Base-by-base conservation (phyloP, 1,139 yeast species). In the Taphrina flavorubra region DNA sequence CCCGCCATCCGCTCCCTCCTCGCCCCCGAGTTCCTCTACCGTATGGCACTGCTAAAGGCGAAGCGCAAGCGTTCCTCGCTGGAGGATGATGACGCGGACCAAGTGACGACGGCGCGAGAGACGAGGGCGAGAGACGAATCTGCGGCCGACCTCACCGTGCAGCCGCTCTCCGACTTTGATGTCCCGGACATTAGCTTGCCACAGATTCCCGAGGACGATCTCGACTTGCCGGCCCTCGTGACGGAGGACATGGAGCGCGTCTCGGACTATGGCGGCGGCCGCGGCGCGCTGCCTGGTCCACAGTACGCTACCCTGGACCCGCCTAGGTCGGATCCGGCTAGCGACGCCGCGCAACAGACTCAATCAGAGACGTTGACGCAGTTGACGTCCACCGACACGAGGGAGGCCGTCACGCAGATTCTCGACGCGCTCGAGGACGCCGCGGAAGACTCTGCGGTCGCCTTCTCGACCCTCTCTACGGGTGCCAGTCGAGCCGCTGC, bases 401-500 rank as follows among this genome's bases (percentile, higher is more conserved):
- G 51, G 42, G 36, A 58, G 25, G 62, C 62, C 16, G 31, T 58
- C n/a, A 44, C 39, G 18, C 37, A 42, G 53, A 46, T 58, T 31
- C 51, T 34, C 37, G 62, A 58, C 11, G 13, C 53, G 16, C 53
- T 58, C 47, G 53, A 58, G 39, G 39, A 20, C 10, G 31, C 31
- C 10, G 31, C 31, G 4, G 34, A 37, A 16, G 34, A 31, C 20
- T 14, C 40, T 31, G 31, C 31, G 31, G 53, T 46, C 53, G 13
- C 62, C 20, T 69, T 71, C 46, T 36, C 46, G 14, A 7, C 49
- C 40, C 25, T 68, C n/a, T 51, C 68, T 13, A 37, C 58, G 1
- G 61, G 65, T 14, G 20, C 59, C 16, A 63, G 53, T 18, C 72
- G 83, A 73, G 81, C 81, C 72, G 87, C 88, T 73, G 94, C 92